Base-by-base conservation (phyloP, 495 filamentous ascomycete genomes). In the Chaetomidium leptoderma region DNA sequence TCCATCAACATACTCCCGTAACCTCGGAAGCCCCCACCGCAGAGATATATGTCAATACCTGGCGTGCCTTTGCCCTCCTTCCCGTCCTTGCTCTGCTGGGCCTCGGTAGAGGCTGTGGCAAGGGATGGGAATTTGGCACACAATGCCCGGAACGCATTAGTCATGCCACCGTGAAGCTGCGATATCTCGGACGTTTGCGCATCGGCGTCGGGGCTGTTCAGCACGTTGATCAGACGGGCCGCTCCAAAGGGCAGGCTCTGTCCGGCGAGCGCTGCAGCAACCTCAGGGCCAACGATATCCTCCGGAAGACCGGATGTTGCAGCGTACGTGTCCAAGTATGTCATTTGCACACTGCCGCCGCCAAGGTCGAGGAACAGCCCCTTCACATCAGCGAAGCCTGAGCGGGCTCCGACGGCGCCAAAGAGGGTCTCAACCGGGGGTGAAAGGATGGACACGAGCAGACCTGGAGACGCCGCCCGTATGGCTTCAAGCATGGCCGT, bases 301-400 rank as follows among this genome's bases (percentile, higher is more conserved):
- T 75, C 63, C 82, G 68, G 2, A 76, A 67, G 0, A 73, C 76
- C 8, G 24, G 39, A 21, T 24, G 55, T 57, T 19, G 24, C 68
- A 61, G 17, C 78, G 64, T 63, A 82, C 0, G 86, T 83, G 47
- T 85, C 75, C 66, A 96, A 78, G 80, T 90, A 95, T 7, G 88
- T 90, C 74, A 96, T 84, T 72, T 97, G 92, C 52, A 90, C 89
- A 62, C 90, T 95, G 1, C 92, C 92, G 2, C 92, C 92, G 3
- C 92, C 92, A 0, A 97, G 80, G 66, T 97, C 92, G 71, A 97
- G 87, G 21, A 92, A 87, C 21, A 97, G 72, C 0, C 90, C 84
- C 27, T 76, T 64, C 14, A 76, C 71, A 29, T 79, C 66, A 8
- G 74, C 72, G 51, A 92, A 86, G 11, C 86, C 86, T 59, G 88